These are phyloP conservation scores for Fremontodendron californicum DNA, from an alignment of 345 rosid genomes.

Conservation along the genomic window DNA sequence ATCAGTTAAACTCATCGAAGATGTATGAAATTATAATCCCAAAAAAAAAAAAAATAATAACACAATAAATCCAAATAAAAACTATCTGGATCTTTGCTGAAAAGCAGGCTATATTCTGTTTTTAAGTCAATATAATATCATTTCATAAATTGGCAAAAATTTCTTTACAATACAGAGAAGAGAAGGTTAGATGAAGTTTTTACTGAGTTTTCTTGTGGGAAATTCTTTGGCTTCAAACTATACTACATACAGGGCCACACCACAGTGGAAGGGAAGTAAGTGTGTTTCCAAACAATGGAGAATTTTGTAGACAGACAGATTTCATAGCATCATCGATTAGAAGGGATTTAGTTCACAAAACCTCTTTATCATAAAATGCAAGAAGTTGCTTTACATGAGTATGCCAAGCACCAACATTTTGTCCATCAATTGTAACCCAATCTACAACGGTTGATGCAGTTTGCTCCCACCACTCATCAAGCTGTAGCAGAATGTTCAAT, in stretches of 20 bases:
- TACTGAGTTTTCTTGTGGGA: background rate
- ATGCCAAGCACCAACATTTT: conserved; percentile 80
- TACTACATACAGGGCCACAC: background rate
- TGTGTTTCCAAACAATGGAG: background rate
- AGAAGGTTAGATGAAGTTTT: background rate
- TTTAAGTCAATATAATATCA: background rate
- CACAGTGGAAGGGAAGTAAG: background rate
- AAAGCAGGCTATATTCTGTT: background rate
- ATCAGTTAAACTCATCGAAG: too few species aligned
- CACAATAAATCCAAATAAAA: too few species aligned
- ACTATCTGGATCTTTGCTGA: too few species aligned
- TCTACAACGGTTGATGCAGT: conserved; percentile 89
- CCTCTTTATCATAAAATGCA: conserved; percentile 74
- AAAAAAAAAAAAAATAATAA: too few species aligned
- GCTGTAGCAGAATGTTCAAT: conserved; percentile 40
- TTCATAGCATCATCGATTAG: background rate
- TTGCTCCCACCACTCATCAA: conserved; percentile 96
- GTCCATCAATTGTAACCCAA: conserved; percentile 86
- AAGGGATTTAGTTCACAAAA: conserved; percentile 22
- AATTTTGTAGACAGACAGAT: background rate
- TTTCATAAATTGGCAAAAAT: background rate
- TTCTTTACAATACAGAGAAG: background rate
- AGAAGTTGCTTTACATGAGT: conserved; percentile 90
- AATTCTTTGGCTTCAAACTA: background rate
- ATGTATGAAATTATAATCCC: too few species aligned